Conservation (phyloP, 768 basidiomycete genomes). For the Lentinula aciculospora region DNA sequence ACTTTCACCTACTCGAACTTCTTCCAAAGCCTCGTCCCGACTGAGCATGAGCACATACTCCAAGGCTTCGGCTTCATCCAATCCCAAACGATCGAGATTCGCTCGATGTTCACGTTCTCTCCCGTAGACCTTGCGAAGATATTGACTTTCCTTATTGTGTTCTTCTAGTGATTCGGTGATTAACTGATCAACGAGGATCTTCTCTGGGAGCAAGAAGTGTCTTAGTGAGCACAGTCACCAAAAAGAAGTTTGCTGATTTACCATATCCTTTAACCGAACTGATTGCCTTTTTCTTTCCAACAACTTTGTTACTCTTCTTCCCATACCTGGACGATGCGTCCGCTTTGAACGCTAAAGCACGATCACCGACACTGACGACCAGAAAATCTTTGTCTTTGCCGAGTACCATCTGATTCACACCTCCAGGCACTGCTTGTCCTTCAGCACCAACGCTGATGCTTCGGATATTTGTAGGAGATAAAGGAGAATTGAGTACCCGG, state of each 20-base stretch:
- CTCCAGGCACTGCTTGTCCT: conserved; percentile 29
- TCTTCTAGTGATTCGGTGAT: conserved; percentile 54
- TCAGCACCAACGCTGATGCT: conserved; percentile 14
- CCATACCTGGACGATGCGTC: conserved; percentile 33
- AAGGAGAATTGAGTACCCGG: conserved; percentile 47
- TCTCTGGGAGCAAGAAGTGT: conserved; percentile 32
- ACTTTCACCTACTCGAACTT: not conserved
- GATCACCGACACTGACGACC: conserved; percentile 53
- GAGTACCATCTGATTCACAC: conserved; percentile 54
- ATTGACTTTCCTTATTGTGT: conserved; percentile 43
- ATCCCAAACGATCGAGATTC: conserved; percentile 56
- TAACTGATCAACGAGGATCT: conserved; percentile 56
- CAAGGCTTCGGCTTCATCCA: conserved; percentile 69
- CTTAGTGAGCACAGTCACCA: conserved; percentile 2
- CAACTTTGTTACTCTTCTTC: conserved; percentile 14
- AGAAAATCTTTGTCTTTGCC: conserved; percentile 47
- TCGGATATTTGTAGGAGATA: conserved; percentile 23
- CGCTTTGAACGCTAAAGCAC: conserved; percentile 65
- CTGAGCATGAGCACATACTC: conserved; percentile 84
- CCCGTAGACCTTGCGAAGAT: conserved; percentile 30
- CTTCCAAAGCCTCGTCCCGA: conserved; percentile 56
- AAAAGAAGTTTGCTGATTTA: conserved; percentile 21
- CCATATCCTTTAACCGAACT: conserved; percentile 38
- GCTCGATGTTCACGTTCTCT: conserved; percentile 54
- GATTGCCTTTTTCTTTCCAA: conserved; percentile 28